Base-by-base conservation (phyloP, 2,329 filamentous ascomycete genomes). In the Remersonia thermophila region DNA sequence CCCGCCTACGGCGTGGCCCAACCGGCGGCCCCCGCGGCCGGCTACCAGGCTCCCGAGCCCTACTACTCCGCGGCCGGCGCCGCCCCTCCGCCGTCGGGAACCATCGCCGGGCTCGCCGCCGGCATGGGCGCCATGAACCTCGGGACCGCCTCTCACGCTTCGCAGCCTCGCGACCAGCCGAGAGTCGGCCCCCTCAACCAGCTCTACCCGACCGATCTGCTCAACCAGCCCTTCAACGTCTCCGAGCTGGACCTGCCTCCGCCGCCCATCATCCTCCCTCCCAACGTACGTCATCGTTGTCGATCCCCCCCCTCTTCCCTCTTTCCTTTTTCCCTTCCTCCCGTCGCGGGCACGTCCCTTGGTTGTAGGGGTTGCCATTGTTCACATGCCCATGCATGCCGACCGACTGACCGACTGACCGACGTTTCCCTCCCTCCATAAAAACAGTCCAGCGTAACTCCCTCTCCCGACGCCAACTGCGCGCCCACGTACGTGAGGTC, bases 401-500 rank as follows among this genome's bases (percentile, higher is more conserved):
- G 50, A 73, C 54, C 31, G 36, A 37, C 14, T n/a, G n/a, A n/a
- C n/a, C n/a, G n/a, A n/a, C n/a, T n/a, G n/a, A n/a, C n/a, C n/a
- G n/a, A n/a, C n/a, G n/a, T n/a, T n/a, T n/a, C n/a, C n/a, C n/a
- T 44, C 47, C 29, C 37, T 39, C n/a, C 5, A 23, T 6, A 23
- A 12, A 14, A 13, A 37, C 47, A 93, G 85, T 77, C 83, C 35
- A 91, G 83, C 55, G 83, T 93, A 38, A 96, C 89, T 15, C 83
- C 86, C 39, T 96, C 91, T 30, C 83, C 85, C 31, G 70, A 83
- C 55, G 80, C 91, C 42, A 98, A 96, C 62, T 94, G 87, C 64
- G 77, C 85, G 37, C 74, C 87, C 16, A 93, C 93, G 67, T 98
- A 93, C 57, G 80, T 96, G 46, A 83, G 91, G 49, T 96, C 91